A percentile compares a stretch with the other conserved stretches of the same genome.
Conservation (phyloP, 225 moss, liverwort and hornwort species). For the Polytrichum commune region DNA sequence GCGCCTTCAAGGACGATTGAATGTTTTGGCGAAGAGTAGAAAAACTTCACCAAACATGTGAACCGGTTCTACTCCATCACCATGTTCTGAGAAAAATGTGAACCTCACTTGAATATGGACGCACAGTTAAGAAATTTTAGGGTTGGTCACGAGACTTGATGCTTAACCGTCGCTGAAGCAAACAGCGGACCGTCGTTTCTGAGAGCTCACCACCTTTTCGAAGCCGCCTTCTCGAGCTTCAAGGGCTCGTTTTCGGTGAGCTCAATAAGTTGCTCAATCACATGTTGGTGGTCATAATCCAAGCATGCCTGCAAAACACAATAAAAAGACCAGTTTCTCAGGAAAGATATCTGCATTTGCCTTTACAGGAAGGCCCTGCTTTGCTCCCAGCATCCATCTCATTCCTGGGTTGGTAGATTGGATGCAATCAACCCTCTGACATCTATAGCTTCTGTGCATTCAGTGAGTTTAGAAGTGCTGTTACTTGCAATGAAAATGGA, state of each 20-base stretch:
- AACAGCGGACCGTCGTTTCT: not conserved
- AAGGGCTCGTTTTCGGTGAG: constrained; percentile 63
- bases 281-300: constrained; percentile 71
- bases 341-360: no score
- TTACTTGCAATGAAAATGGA: no score
- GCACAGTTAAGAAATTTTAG: not conserved
- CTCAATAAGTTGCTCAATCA: constrained; percentile 91
- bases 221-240: constrained; percentile 41
- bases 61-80: not conserved
- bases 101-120: not conserved
- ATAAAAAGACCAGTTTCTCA: not conserved
- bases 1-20: not conserved
- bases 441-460: no score
- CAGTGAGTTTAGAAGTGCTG: no score
- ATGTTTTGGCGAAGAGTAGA: not conserved
- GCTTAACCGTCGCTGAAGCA: not conserved
- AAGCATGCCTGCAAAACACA: constrained; percentile 37
- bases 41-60: not conserved
- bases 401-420: no score
- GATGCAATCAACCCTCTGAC: no score
- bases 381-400: no score
- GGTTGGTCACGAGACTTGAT: not conserved
- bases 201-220: constrained; percentile 24
- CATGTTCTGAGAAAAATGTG: not conserved
- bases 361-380: no score